Evolutionary conservation across 2,329 filamentous ascomycete species (phyloP).

Genomic region (Periconia macrospinosa): DNA sequence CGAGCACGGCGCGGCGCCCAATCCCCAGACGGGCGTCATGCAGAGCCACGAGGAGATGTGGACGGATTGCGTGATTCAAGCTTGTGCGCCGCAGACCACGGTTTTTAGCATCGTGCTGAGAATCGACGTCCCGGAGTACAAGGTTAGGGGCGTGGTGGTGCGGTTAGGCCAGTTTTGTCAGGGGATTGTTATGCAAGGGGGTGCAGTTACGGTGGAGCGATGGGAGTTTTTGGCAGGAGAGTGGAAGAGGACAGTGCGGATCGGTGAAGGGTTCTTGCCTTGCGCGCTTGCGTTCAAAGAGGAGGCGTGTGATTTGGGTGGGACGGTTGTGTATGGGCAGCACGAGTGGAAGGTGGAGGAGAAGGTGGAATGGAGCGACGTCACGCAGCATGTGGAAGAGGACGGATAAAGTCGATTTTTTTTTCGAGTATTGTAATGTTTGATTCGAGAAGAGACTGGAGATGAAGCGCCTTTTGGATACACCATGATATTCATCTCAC

Average conservation of each 20-base stretch:
- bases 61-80: constrained; percentile 50
- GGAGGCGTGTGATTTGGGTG: constrained; percentile 27
- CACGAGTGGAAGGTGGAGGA: constrained; percentile 46
- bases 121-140: constrained; percentile 29
- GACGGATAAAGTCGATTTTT: no score
- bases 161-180: constrained; percentile 60
- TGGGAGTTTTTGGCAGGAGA: constrained; percentile 50
- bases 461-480: no score
- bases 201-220: constrained; percentile 54
- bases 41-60: constrained; percentile 69
- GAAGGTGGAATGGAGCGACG: constrained; percentile 24
- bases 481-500: no score
- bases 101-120: constrained; percentile 45
- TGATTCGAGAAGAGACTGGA: no score
- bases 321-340: constrained; percentile 34
- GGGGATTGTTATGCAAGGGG: constrained; percentile 55
- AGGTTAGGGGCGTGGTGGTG: constrained; percentile 55
- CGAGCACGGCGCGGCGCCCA: constrained; percentile 63
- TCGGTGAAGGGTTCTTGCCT: constrained; percentile 46
- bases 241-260: constrained; percentile 43
- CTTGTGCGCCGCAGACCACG: constrained; percentile 8
- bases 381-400: no score
- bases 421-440: no score
- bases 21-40: constrained; percentile 55
- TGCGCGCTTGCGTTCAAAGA: constrained; percentile 41